Evolutionary conservation across 192 early-diverging fungal genomes (phyloP), one percentile per base, ranked within the genome.

Genomic region (Chytriomyces hyalinus): DNA sequence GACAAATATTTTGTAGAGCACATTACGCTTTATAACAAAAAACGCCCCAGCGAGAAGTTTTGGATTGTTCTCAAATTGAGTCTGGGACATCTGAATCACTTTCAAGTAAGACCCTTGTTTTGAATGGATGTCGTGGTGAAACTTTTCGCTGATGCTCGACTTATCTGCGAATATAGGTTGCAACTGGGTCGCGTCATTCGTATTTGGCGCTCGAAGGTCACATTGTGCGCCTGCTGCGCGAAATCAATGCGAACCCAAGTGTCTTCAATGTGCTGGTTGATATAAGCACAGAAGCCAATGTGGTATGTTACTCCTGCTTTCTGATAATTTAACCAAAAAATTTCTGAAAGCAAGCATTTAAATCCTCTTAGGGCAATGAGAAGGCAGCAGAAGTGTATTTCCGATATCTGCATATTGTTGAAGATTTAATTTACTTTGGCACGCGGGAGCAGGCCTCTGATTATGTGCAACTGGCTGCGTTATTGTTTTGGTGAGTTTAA

Each of bases 1-100:
- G 90, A 93, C 71, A 91, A 90, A 67, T 94, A 93, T 75, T 81
- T 93, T 22, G 84, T 91, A 70, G 91, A 94, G 73, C 89, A 93
- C 76, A 80, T 94, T 17, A 91, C 89, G 9, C 76, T 94, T 3
- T 92, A 92, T 80, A 93, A 93, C 76, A 82, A 82, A 48, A 85
- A 87, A 15, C 77, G 92, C 59, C 92, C 92, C 6, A 77, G 84
- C 24, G 92, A 94, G 77, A 89, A 90, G 73, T 85, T 88, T 69
- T 91, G 86, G 81, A 84, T 94, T 20, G 85, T 86, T 1, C 61
- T 94, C 15, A 83, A 87, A 44, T 80, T 94, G 77, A 89, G 88
- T 63, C 90, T 94, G 78, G 92, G 92, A 8, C 85, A 92, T 65
- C 76, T 92, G 43, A 83, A 80, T 36, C 85, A 88, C 59, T 94